Conservation (phyloP, 495 filamentous ascomycete species). For the Neurospora sp. region DNA sequence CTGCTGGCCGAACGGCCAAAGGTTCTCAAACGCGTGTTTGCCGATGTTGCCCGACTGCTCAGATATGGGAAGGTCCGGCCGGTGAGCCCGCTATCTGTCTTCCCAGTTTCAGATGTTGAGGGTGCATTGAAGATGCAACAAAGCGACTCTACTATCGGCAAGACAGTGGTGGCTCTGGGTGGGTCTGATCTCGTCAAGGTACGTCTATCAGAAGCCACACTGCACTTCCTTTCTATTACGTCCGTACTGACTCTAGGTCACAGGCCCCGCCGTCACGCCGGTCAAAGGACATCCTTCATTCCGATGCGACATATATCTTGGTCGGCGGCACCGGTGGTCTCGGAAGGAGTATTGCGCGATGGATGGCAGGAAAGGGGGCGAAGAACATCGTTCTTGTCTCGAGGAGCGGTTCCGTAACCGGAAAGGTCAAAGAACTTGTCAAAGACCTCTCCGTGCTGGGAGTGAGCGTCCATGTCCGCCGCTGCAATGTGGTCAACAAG, state of each 20-base stretch:
- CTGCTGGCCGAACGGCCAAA: slow-evolving; percentile 30
- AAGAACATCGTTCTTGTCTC: slow-evolving; percentile 48
- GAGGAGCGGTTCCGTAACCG: slow-evolving; percentile 36
- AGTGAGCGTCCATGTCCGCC: slow-evolving; percentile 29
- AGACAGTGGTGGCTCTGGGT: slow-evolving; percentile 41
- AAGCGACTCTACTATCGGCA: slow-evolving; percentile 44
- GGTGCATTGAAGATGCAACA: slow-evolving; percentile 49
- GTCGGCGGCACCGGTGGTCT: slow-evolving; percentile 57
- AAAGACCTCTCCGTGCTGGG: slow-evolving; percentile 29
- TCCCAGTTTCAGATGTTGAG: slow-evolving; percentile 42
- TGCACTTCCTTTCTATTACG: background rate
- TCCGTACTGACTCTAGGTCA: background rate
- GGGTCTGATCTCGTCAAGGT: slow-evolving; percentile 30
- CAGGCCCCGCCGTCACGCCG: slow-evolving; percentile 22
- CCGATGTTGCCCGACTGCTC: slow-evolving; percentile 31
- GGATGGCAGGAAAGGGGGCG: slow-evolving; percentile 52
- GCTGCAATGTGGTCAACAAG: slow-evolving; percentile 33
- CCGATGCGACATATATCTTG: slow-evolving; percentile 47
- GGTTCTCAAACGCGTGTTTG: slow-evolving; percentile 27
- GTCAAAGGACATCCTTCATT: slow-evolving; percentile 24
- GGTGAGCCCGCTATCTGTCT: slow-evolving; percentile 31
- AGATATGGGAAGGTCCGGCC: slow-evolving; percentile 29
- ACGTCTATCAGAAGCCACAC: slow-evolving; percentile 1
- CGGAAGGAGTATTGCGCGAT: slow-evolving; percentile 47
- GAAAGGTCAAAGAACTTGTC: slow-evolving; percentile 34